These are phyloP conservation scores for Lecanicillium sp. DNA, from an alignment of 2,329 filamentous ascomycete species.

Conservation along the genomic window DNA sequence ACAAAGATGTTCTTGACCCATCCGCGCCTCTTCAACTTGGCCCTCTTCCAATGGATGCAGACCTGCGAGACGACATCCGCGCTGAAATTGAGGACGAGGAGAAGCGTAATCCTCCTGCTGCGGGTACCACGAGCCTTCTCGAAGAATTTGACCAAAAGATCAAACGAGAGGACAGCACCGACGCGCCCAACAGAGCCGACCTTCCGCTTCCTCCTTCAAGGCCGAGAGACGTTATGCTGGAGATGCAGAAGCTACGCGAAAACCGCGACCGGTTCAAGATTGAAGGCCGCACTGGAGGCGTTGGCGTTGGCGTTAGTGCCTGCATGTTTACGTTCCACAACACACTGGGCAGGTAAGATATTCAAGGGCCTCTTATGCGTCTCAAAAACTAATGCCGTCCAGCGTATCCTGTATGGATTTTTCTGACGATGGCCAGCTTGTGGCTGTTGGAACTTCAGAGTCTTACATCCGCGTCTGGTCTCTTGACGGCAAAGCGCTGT, in stretches of 20 bases:
- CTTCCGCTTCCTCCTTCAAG: constrained; percentile 83
- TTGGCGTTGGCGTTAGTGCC: constrained; percentile 75
- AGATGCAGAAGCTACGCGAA: constrained; percentile 89
- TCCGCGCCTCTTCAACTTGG: constrained; percentile 62
- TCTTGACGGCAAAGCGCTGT: constrained; percentile 74
- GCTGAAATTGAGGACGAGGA: constrained; percentile 85
- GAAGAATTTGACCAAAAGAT: constrained; percentile 83
- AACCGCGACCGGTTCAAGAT: constrained; percentile 88
- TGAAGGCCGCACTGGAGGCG: constrained; percentile 72
- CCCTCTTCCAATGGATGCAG: constrained; percentile 72
- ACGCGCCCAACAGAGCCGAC: constrained; percentile 68
- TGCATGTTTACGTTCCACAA: constrained; percentile 99
- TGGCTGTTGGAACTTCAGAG: constrained; percentile 83
- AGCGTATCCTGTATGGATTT: constrained; percentile 93
- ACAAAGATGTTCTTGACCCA: constrained; percentile 51
- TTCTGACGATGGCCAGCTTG: constrained; percentile 79
- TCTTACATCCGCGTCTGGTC: constrained; percentile 96
- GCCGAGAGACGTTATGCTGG: constrained; percentile 83
- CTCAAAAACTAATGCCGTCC: not conserved
- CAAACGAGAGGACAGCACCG: constrained; percentile 83
- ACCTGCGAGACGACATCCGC: constrained; percentile 76
- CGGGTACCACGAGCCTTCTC: constrained; percentile 65
- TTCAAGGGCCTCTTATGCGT: not conserved
- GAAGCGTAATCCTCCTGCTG: constrained; percentile 59
- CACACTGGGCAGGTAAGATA: constrained; percentile 76